Conservation (phyloP, 192 early-diverging fungal genomes). For the Funneliformis mosseae region DNA sequence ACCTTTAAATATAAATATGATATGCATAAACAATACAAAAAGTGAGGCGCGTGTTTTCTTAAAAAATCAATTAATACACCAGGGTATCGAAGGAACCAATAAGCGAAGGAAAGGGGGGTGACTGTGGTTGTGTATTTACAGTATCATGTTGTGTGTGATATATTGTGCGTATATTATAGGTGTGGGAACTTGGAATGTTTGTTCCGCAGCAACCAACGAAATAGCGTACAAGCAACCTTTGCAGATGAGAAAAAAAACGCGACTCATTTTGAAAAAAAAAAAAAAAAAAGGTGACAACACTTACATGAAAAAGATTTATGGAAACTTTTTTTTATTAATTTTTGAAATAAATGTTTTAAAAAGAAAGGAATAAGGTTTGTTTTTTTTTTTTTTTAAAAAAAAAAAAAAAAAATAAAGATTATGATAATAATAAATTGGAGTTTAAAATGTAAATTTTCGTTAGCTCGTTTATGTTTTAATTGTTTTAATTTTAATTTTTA, state of each 20-base stretch:
- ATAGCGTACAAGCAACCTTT: neutral
- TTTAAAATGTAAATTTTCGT: neutral
- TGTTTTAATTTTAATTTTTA: neutral
- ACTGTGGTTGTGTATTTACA: neutral
- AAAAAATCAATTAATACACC: neutral
- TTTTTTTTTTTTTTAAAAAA: too few species aligned
- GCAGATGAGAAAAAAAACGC: neutral
- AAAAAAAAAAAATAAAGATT: too few species aligned
- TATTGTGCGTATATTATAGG: neutral
- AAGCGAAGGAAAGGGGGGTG: neutral
- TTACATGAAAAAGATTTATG: neutral
- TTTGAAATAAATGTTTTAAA: too few species aligned
- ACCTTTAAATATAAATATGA: neutral
- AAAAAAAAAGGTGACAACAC: neutral
- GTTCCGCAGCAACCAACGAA: slow-evolving; percentile 33
- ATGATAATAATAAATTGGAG: neutral
- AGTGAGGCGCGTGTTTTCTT: neutral
- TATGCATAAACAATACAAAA: neutral
- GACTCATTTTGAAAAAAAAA: neutral
- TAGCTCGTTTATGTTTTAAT: neutral
- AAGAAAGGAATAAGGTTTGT: too few species aligned
- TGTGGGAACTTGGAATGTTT: slow-evolving; percentile 38
- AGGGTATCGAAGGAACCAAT: neutral
- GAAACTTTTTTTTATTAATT: too few species aligned
- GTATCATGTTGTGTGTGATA: neutral